Evolutionary conservation across 768 basidiomycete species (phyloP), one percentile per base, ranked within the genome.

Genomic region (Suillus weaverae): DNA sequence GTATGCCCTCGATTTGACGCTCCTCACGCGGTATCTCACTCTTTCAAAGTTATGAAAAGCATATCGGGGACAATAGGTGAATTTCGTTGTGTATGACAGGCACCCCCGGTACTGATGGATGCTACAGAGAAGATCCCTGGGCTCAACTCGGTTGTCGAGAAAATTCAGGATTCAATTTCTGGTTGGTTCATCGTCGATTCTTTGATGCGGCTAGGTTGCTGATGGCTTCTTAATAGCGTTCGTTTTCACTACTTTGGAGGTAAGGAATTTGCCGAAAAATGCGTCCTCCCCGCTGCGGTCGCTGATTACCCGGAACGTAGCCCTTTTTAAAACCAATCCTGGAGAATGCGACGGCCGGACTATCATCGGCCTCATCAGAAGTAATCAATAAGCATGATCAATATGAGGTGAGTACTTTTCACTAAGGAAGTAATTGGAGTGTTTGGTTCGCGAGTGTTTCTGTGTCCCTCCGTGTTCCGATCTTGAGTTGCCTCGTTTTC

Each of bases 311-410:
- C 32, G 35, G 54, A 32, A 38, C 38, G n/a, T 66, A 92, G 87
- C 92, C 92, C 0, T 90, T 90, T 81, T 73, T 97, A 67, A 94
- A 89, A 75, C 93, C 93, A 0, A 75, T 95, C 61, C 74, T 95
- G 68, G 84, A 89, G 72, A 82, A 85, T 4, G 90, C 93, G 0
- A 94, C 89, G 0, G 67, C 74, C 11, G 86, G 86, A 5, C 79
- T 95, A 38, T 78, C 81, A 51, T 77, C 80, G 43, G 89, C 88
- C 7, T 90, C 91, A 0, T 85, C 85, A 22, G 87, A 92, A 69
- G 92, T 95, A 20, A 89, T 95, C 70, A 82, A 92, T 75, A 89
- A 79, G 18, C 82, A 87, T 62, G 94, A 95, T 72, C 94, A 95
- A 71, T 93, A 90, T 68, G 89, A 92, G 78, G 89, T 78, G 53